Evolutionary conservation across 179 eudicot genomes (phyloP), one percentile per base, ranked within the genome.

Genomic region (Vitellaria paradoxa): DNA sequence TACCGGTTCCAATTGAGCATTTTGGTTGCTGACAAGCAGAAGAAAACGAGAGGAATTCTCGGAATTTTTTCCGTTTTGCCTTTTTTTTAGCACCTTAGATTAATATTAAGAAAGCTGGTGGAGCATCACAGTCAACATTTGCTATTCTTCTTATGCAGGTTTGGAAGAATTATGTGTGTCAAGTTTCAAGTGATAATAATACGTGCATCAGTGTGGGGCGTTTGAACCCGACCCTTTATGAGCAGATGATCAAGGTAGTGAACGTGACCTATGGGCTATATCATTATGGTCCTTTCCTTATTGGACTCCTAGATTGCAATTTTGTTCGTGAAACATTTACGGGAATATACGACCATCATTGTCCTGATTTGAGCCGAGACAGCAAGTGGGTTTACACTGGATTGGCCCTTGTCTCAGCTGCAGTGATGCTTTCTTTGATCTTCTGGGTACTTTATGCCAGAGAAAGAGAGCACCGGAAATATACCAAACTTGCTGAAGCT

Each of bases 391-490:
- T 84, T 21, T 84, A 84, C 68, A 75, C 81, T 0, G 89, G 91
- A 2, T 60, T 88, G 59, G 84, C 75, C 10, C 37, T 82, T 83
- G 85, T 79, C 40, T 84, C 91, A 10, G 75, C 74, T 68, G 83
- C 89, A 52, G 89, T 88, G 7, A 82, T 83, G 86, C 80, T 86
- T 14, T 88, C 91, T 24, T 46, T 88, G 67, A 76, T 88, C 53
- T 74, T 84, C 62, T 88, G 91, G 91, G 79, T 88, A 72, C 11
- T 86, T 18, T 88, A 86, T 61, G 89, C 89, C 7, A 74, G 91
- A 14, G 89, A 88, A 83, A 81, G 86, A 65, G 75, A 84, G 23
- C 89, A 88, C 70, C 79, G 89, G 66, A 86, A 78, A n/a, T 84
- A 83, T 37, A 83, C 89, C 24, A 81, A 77, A 73, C 76, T 81